A percentile compares a stretch with the other conserved stretches of the same genome.
Conservation (phyloP, 345 rosid genomes). For the Salix caprea region DNA sequence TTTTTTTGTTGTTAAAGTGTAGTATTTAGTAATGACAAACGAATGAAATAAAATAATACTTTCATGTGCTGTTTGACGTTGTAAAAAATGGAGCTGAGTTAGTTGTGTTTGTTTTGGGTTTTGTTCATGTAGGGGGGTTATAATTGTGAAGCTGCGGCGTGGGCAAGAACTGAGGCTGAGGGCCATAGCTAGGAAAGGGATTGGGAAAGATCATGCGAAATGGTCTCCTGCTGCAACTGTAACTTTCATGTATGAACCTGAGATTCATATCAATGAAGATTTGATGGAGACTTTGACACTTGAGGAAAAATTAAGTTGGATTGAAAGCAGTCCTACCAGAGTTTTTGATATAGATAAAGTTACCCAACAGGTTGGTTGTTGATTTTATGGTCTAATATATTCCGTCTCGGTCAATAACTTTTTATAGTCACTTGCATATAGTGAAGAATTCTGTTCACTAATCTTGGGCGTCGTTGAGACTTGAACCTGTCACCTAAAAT, state of each 20-base stretch:
- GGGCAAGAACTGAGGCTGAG: conserved; percentile 87
- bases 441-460: no score
- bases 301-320: conserved; percentile 63
- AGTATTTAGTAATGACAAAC: no score
- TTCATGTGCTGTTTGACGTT: no score
- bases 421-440: no score
- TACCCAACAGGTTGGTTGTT: conserved; percentile 58
- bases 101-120: neutral
- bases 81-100: neutral
- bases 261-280: conserved; percentile 81
- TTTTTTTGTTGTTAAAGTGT: no score
- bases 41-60: no score
- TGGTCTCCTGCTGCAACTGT: conserved; percentile 99
- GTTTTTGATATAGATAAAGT: conserved; percentile 66
- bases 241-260: conserved; percentile 92
- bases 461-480: neutral
- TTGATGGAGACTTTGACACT: conserved; percentile 73
- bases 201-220: conserved; percentile 94
- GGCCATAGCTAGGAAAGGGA: conserved; percentile 95
- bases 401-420: no score
- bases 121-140: conserved; percentile 57
- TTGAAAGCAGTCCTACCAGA: conserved; percentile 89
- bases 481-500: neutral
- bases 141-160: conserved; percentile 75
- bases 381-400: no score